These are phyloP conservation scores for Termitomyces sp. DNA, from an alignment of 1,284 basidiomycete genomes.

Conservation along the genomic window DNA sequence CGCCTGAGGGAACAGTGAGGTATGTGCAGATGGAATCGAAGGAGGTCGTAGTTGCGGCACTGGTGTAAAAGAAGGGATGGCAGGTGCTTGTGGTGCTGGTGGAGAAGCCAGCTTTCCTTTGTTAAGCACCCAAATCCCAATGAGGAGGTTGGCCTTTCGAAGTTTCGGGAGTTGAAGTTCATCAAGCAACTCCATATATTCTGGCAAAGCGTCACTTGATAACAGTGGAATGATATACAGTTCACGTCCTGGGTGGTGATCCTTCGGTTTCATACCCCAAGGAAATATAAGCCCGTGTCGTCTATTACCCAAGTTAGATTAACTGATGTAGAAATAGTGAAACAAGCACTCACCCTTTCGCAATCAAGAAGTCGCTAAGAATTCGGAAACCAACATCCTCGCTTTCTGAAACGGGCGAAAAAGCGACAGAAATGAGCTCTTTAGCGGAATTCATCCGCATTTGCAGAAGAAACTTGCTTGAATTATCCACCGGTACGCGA, in stretches of 20 bases:
- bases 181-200: constrained; percentile 83
- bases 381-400: constrained; percentile 51
- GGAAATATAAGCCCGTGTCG: constrained; percentile 86
- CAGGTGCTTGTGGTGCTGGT: constrained; percentile 22
- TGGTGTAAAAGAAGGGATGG: constrained; percentile 15
- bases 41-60: constrained; percentile 14
- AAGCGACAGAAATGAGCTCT: constrained; percentile 74
- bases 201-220: constrained; percentile 67
- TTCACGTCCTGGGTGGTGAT: constrained; percentile 76
- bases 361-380: constrained; percentile 65
- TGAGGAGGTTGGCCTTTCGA: constrained; percentile 60
- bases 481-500: constrained; percentile 71
- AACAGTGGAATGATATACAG: constrained; percentile 83
- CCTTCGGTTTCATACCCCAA: constrained; percentile 70
- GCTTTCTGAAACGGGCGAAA: constrained; percentile 46
- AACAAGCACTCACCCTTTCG: constrained; percentile 61
- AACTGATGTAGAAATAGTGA: constrained; percentile 10
- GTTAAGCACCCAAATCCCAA: constrained; percentile 80
- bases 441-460: constrained; percentile 72
- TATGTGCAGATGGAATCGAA: constrained; percentile 5
- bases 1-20: constrained; percentile 7
- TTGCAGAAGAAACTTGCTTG: constrained; percentile 70
- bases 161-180: constrained; percentile 65
- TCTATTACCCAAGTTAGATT: constrained; percentile 34
- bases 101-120: constrained; percentile 61